Evolutionary conservation across 352 stramenopile genomes (phyloP), one percentile per base, ranked within the genome.

Genomic region (Aphanomyces invadans): DNA sequence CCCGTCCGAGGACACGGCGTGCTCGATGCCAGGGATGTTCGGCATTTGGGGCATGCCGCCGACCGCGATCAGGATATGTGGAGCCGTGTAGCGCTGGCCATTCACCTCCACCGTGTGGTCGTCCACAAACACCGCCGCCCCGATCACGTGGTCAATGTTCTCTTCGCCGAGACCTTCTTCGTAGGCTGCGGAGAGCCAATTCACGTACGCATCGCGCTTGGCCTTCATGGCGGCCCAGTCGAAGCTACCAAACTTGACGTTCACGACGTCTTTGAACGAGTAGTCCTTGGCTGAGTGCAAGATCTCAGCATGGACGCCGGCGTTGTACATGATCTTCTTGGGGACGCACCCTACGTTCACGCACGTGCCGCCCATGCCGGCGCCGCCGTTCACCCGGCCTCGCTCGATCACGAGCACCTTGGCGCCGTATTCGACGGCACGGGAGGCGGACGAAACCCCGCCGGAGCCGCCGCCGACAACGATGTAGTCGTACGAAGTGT

Each of bases 281-380:
- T 92, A 95, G 70, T 88, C 82, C 39, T 76, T 73, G 23, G 88
- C 60, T 31, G 72, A 72, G 59, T 91, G 79, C 10, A 64, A 70
- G 72, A 91, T 81, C 48, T 80, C 82, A 11, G 83, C 83, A 71
- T 97, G 79, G n/a, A 74, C 68, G 36, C 87, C 82, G 9, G 81
- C 83, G n/a, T 85, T 68, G 65, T 80, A 90, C 95, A 99, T 99
- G 60, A 99, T 88, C 74, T 99, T 99, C 78, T 99, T 99, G n/a
- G 97, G 96, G 46, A 99, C 96, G 79, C 96, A 99, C 61, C 97
- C 96, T 0, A 99, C 95, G 74, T 99, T 99, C 54, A 99, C 97
- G 69, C 97, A 99, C n/a, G 97, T 99, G 60, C 97, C 97, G 54
- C 95, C 96, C 55, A 92, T 73, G 11, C 86, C 78, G 62, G 77